These are phyloP conservation scores for Penicillium italicum DNA, from an alignment of 2,329 filamentous ascomycete genomes.

Conservation along the genomic window DNA sequence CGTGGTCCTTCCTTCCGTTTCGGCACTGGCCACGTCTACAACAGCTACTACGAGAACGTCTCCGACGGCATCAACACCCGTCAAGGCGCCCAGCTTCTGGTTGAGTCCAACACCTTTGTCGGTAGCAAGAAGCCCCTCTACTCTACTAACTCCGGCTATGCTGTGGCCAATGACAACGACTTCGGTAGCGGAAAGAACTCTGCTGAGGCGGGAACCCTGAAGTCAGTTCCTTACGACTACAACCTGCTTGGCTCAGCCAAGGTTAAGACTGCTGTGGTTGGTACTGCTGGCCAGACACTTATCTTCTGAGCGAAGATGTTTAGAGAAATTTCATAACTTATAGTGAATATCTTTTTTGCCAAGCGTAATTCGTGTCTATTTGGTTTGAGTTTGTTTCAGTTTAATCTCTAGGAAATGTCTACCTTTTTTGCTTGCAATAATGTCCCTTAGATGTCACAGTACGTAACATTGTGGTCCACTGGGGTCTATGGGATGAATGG, in stretches of 20 bases:
- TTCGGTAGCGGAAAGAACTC: conserved; percentile 49
- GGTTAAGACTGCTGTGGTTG: conserved; percentile 46
- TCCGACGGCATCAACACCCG: conserved; percentile 56
- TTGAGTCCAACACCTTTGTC: conserved; percentile 55
- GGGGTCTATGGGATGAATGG: background rate
- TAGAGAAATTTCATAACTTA: background rate
- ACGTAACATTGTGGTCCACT: too few relatives aligned
- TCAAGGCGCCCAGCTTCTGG: conserved; percentile 55
- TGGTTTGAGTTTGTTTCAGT: too few relatives aligned
- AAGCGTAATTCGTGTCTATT: background rate
- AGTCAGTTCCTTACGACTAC: conserved; percentile 54
- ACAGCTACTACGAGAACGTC: conserved; percentile 48
- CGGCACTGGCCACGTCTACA: conserved; percentile 62
- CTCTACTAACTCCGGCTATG: conserved; percentile 46
- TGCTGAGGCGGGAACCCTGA: conserved; percentile 52
- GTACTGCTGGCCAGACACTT: conserved; percentile 35
- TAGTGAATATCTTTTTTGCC: background rate
- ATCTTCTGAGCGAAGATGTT: conserved; percentile 24
- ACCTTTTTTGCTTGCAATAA: background rate
- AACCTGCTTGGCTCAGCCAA: conserved; percentile 49
- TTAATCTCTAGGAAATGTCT: background rate
- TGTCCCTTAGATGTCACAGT: too few relatives aligned
- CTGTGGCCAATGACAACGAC: conserved; percentile 46
- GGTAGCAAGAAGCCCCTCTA: conserved; percentile 47
- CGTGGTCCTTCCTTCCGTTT: conserved; percentile 63